phyloP scores from a whole-genome alignment of 768 basidiomycete species.

The Hebeloma cylindrosporum region DNA sequence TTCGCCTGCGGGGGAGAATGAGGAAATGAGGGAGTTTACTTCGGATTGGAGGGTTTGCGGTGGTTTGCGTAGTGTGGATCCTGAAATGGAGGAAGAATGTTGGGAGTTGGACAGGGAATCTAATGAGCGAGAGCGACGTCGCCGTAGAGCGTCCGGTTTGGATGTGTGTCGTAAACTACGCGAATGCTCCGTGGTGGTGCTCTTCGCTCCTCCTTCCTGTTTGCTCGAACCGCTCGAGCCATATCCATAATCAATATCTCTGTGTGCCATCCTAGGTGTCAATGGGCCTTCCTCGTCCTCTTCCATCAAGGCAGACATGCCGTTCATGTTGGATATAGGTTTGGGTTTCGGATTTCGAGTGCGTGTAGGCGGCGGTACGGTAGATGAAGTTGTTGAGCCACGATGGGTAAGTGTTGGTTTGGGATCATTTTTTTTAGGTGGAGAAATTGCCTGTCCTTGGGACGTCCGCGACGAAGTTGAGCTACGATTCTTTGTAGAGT shows the following conservation, averaged over 20 bases:
- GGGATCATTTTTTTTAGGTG: too few relatives aligned
- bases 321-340: conserved; percentile 20
- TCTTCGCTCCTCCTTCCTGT: conserved; percentile 1
- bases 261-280: conserved; percentile 16
- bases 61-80: conserved; percentile 2
- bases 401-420: too few relatives aligned
- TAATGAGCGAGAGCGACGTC: conserved; percentile 5
- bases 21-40: conserved; percentile 20
- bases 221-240: conserved; percentile 11
- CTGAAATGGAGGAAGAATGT: not conserved
- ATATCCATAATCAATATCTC: conserved; percentile 5
- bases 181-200: not conserved
- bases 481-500: too few relatives aligned
- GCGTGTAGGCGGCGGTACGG: conserved; percentile 8
- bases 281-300: conserved; percentile 26
- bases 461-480: too few relatives aligned
- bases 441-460: too few relatives aligned
- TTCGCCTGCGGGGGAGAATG: conserved; percentile 27
- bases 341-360: conserved; percentile 13
- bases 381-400: too few relatives aligned
- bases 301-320: conserved; percentile 28
- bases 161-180: conserved; percentile 10
- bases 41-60: conserved; percentile 24
- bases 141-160: conserved; percentile 1
- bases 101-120: conserved; percentile 8